These are phyloP conservation scores for Saturnispora serradocipensis DNA, from an alignment of 805 yeast species.

Conservation along the genomic window DNA sequence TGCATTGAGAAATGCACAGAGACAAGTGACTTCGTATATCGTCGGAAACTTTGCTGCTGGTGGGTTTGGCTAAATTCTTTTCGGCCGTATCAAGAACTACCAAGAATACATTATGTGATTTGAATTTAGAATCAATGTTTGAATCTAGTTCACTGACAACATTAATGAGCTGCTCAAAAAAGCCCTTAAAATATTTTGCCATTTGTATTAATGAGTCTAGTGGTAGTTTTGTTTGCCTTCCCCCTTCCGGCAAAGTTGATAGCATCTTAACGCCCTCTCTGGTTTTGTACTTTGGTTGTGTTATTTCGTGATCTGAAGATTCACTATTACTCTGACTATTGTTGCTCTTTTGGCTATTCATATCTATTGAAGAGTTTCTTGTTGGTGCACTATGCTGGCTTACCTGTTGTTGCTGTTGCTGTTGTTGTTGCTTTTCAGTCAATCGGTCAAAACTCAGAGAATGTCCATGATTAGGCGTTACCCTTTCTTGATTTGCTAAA, in stretches of 20 bases:
- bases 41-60: conserved; percentile 10
- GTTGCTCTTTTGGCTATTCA: conserved; percentile 16
- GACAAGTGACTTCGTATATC: conserved; percentile 13
- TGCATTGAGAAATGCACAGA: conserved; percentile 14
- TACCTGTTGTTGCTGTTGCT: not conserved
- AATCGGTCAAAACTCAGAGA: not conserved
- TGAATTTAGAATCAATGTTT: conserved; percentile 9
- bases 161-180: conserved; percentile 16
- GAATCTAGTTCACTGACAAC: conserved; percentile 14
- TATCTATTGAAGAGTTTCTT: conserved; percentile 8
- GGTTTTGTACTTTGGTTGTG: conserved; percentile 3
- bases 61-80: conserved; percentile 12
- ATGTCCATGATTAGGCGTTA: conserved; percentile 3
- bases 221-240: conserved; percentile 2
- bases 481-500: conserved; percentile 1
- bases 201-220: conserved; percentile 13
- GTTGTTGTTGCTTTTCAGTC: conserved; percentile 1
- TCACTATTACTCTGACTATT: conserved; percentile 16
- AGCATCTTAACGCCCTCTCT: conserved; percentile 8
- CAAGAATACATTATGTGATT: conserved; percentile 14
- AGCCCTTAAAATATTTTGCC: conserved; percentile 18
- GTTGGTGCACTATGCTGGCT: not conserved
- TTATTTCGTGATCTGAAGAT: conserved; percentile 9
- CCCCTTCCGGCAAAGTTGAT: conserved; percentile 8
- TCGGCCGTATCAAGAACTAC: conserved; percentile 16